Base-by-base conservation (phyloP, 768 basidiomycete species). In the Crepidotus variabilis region DNA sequence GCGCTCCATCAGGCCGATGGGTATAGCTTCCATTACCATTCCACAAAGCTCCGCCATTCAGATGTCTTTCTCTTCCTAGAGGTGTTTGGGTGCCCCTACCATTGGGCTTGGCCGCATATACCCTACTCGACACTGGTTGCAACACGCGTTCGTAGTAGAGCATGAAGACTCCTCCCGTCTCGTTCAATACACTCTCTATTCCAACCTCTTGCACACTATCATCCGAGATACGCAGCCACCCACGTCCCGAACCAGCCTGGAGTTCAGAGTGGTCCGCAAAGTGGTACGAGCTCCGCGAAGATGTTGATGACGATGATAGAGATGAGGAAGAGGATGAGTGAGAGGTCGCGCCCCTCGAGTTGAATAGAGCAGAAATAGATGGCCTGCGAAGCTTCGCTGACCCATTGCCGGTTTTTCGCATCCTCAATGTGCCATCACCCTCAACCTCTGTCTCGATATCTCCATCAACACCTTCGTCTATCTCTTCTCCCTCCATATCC, bases 171-270 rank as follows among this genome's bases (percentile, higher is more conserved):
- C 73, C 75, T 18, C 81, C 76, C 52, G 87, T 88, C 78, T 89
- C 89, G 66, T 78, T 73, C 52, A 92, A 70, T 65, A 92, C 91
- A 53, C 76, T 75, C 72, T 88, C 85, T 52, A 94, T 79, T 23
- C 87, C 88, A 35, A 85, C 85, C 63, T 92, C 88, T 28, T 78
- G 74, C 52, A 94, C 92, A 2, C 81, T 73, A 61, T 92, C 88
- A 72, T 99, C 96, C 65, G 90, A 92, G 58, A 94, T 87, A 55
- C 92, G 77, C 55, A 97, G 73, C 96, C 96, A 98, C 2, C 92
- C 89, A 23, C 72, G 75, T 6, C 87, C 86, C 2, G 80, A 72
- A 7, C 67, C 64, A n/a, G 59, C 61, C 1, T 62, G 65, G 24
- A 62, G 60, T 34, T 78, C 78, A 20, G 80, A 77, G 22, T 77